Percentiles rank a stretch among this genome's conserved stretches.
phyloP scores from a whole-genome alignment of 2,329 filamentous ascomycete genomes.

The Aspergillus sp. region DNA sequence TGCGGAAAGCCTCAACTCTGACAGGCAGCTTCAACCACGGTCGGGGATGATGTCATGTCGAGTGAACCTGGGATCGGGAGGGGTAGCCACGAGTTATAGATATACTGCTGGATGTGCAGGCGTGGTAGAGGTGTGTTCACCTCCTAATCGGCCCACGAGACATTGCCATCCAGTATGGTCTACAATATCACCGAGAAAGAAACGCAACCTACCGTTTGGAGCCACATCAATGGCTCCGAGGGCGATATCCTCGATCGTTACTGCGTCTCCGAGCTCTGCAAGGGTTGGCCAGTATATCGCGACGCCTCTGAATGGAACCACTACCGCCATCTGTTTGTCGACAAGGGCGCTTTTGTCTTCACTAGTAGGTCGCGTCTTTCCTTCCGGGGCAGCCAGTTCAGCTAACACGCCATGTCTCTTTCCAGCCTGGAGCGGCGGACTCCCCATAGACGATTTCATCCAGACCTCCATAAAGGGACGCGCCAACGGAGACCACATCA shows the following conservation, averaged over 20 bases:
- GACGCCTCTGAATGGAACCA: conserved; percentile 7
- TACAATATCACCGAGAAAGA: conserved; percentile 5
- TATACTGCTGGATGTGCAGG: background rate
- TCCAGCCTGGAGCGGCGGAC: conserved; percentile 4
- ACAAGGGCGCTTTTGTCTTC: conserved; percentile 5
- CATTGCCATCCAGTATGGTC: background rate
- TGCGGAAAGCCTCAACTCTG: background rate
- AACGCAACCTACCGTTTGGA: conserved; percentile 1
- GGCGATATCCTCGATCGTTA: background rate
- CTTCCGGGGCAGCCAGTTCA: background rate
- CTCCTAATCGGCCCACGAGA: too few species aligned
- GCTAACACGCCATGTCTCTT: background rate
- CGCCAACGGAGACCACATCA: conserved; percentile 3
- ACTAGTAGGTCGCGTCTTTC: background rate
- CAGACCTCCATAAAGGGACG: background rate
- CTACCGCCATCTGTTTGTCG: background rate
- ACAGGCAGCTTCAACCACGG: background rate
- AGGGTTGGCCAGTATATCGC: conserved; percentile 4
- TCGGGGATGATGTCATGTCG: background rate
- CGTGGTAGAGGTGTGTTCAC: background rate
- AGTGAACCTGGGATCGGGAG: background rate
- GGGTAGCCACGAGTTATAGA: background rate
- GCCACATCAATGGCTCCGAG: conserved; percentile 4
- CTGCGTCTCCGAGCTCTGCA: conserved; percentile 5
- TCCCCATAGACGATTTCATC: conserved; percentile 2